These are phyloP conservation scores for Thymus mandschuricus DNA, from an alignment of 257 asterid species.

Conservation along the genomic window DNA sequence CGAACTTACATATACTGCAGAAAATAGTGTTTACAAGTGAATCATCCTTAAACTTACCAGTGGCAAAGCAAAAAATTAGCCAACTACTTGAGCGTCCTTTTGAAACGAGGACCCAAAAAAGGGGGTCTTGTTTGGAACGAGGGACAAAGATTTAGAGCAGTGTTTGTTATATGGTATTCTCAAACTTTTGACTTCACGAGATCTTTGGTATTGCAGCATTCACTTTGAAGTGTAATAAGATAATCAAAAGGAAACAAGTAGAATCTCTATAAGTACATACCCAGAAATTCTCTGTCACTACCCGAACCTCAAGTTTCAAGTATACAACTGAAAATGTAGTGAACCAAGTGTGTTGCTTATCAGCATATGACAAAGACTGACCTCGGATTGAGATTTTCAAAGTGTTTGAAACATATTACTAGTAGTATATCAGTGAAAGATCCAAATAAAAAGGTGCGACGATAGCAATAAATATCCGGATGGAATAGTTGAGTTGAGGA, in stretches of 20 bases:
- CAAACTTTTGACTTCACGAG: too few relatives aligned
- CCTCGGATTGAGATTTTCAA: not conserved
- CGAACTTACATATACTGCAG: too few relatives aligned
- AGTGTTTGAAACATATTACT: not conserved
- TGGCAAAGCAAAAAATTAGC: too few relatives aligned
- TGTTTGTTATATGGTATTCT: too few relatives aligned
- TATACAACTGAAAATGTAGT: not conserved
- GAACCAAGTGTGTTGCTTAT: not conserved
- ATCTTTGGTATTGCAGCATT: too few relatives aligned
- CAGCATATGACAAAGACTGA: not conserved
- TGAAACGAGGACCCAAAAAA: not conserved
- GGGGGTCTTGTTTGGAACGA: not conserved
- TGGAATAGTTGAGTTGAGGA: not conserved
- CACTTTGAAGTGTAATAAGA: too few relatives aligned
- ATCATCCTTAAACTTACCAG: too few relatives aligned
- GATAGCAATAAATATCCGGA: not conserved
- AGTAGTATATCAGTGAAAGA: not conserved
- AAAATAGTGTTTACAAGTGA: too few relatives aligned
- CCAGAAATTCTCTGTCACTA: not conserved
- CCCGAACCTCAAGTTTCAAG: not conserved
- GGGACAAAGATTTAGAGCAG: not conserved
- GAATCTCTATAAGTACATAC: not conserved
- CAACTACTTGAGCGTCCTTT: too few relatives aligned
- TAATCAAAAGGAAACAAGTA: too few relatives aligned
- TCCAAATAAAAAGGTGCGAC: not conserved